Percentiles rank a stretch among this genome's conserved stretches.
Evolutionary conservation across 768 basidiomycete species (phyloP).

Genomic region (Sarcodon aspratus): DNA sequence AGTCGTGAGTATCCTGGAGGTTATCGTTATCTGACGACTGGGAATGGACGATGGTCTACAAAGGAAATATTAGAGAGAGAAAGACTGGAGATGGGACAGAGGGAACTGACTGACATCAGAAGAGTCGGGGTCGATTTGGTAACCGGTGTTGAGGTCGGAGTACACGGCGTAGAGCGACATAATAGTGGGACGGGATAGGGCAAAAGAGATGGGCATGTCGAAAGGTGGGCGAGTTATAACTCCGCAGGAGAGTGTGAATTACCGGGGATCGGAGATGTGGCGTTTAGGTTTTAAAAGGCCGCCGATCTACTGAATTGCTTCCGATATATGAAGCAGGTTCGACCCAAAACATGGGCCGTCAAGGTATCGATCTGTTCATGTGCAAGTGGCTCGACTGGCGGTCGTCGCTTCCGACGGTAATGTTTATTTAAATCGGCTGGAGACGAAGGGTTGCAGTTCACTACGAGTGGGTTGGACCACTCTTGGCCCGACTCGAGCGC

Average conservation of each 20-base stretch:
- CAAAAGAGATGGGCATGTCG: neutral
- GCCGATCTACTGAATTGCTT: too few relatives aligned
- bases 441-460: too few relatives aligned
- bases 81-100: neutral
- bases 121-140: neutral
- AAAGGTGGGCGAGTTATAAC: too few relatives aligned
- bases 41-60: neutral
- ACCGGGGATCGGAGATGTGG: conserved; percentile 8
- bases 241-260: neutral
- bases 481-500: too few relatives aligned
- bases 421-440: too few relatives aligned
- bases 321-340: too few relatives aligned
- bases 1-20: too few relatives aligned
- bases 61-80: neutral
- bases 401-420: too few relatives aligned
- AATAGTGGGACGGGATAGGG: neutral
- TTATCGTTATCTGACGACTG: neutral
- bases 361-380: too few relatives aligned
- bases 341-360: too few relatives aligned
- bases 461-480: too few relatives aligned
- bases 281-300: conserved; percentile 3
- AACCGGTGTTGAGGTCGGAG: neutral
- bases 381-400: too few relatives aligned
- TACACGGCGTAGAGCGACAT: neutral
- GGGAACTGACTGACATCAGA: neutral